Conservation (phyloP, 148 eudicot species). For the Dysphania ambrosioides region DNA sequence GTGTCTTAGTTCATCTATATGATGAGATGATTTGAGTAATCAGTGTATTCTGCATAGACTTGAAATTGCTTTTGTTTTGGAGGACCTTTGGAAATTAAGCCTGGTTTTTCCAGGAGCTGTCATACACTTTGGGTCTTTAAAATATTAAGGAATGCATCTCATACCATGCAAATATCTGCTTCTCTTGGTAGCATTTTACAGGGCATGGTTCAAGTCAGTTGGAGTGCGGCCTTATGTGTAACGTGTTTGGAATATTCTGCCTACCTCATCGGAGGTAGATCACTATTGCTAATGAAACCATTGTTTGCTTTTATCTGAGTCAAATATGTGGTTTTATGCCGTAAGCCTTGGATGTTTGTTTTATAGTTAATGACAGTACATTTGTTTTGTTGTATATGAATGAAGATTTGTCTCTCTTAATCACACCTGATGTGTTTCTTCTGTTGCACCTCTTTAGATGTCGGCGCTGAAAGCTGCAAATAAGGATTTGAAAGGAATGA, state of each 20-base stretch:
- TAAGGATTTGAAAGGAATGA: slow-evolving; percentile 96
- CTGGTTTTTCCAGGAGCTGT: neutral
- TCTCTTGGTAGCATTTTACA: slow-evolving; percentile 44
- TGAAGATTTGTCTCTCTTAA: neutral
- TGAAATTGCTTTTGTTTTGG: neutral
- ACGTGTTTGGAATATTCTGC: slow-evolving; percentile 60
- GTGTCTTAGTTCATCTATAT: neutral
- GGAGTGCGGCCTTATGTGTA: slow-evolving; percentile 20
- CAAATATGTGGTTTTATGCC: slow-evolving; percentile 10
- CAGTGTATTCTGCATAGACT: neutral
- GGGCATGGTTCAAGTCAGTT: slow-evolving; percentile 45
- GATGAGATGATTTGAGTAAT: neutral
- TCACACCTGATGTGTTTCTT: slow-evolving; percentile 3
- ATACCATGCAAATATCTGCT: slow-evolving; percentile 27
- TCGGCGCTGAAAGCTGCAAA: slow-evolving; percentile 90
- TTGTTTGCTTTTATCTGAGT: slow-evolving; percentile 15
- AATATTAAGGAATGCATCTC: neutral
- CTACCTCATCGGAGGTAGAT: slow-evolving; percentile 58
- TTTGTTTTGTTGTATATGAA: neutral
- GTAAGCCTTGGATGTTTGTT: neutral
- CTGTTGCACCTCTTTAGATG: slow-evolving; percentile 52
- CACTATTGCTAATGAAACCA: slow-evolving; percentile 18
- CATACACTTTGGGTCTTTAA: neutral
- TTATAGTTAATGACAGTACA: neutral
- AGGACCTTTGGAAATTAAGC: neutral